These are phyloP conservation scores for Lactifluus volemus DNA, from an alignment of 768 basidiomycete species.

Conservation along the genomic window DNA sequence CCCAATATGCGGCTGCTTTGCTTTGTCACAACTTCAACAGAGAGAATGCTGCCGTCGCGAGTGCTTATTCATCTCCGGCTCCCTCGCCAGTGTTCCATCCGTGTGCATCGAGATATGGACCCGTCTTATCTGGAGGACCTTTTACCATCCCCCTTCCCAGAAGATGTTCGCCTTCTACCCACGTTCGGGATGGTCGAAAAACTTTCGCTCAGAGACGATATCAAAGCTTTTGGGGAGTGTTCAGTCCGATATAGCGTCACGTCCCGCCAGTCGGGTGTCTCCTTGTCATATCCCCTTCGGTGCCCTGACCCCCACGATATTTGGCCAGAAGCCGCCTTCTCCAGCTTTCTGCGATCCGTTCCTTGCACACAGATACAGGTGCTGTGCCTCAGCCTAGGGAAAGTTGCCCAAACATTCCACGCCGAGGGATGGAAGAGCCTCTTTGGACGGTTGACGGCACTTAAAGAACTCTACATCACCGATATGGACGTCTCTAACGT, in stretches of 20 bases:
- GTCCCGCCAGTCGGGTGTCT: conserved; percentile 16
- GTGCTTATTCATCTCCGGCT: conserved; percentile 14
- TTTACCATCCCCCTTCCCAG: conserved; percentile 14
- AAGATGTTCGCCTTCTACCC: conserved; percentile 5
- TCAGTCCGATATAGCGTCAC: conserved; percentile 16
- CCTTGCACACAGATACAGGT: conserved; percentile 10
- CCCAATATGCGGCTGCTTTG: conserved; percentile 16
- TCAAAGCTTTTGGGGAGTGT: conserved; percentile 9
- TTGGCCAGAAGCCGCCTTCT: conserved; percentile 17
- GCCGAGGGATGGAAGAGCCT: conserved; percentile 12
- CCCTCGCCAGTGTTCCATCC: conserved; percentile 11
- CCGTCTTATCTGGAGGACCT: conserved; percentile 15
- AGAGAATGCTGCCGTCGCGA: conserved; percentile 13
- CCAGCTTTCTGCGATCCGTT: conserved; percentile 11
- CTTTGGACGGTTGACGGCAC: conserved; percentile 7
- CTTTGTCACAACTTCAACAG: conserved; percentile 9
- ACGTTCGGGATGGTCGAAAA: conserved; percentile 8
- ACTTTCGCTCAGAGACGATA: conserved; percentile 14
- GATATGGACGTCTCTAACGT: conserved; percentile 13
- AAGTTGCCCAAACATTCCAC: conserved; percentile 3
- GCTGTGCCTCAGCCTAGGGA: conserved; percentile 10
- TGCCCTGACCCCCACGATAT: not conserved
- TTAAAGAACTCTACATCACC: conserved; percentile 8
- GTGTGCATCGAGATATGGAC: conserved; percentile 18
- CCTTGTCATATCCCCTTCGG: conserved; percentile 15